Base-by-base conservation (phyloP, 1,139 yeast genomes). In the Yamadazyma songkhlaensis region DNA sequence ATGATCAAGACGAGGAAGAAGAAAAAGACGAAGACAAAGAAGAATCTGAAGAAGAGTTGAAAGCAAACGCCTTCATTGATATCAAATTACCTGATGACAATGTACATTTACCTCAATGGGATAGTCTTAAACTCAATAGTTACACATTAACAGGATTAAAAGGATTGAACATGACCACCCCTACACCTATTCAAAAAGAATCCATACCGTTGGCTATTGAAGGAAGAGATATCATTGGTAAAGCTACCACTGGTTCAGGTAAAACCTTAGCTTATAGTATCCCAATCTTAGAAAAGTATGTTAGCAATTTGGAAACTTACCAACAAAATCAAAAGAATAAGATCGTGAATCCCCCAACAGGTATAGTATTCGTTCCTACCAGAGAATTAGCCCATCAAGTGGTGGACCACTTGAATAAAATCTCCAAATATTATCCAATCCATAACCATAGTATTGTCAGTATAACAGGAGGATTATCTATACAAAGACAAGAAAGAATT, bases 231-330 rank as follows among this genome's bases (percentile, higher is more conserved):
- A 77, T 92, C 8, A 79, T 94, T 47, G 99, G 98, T 40, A 94
- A 92, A 54, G 98, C 98, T 9, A 84, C 95, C 7, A 94, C 99
- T 1, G 99, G 99, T 57, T 88, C 96, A 0, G 99, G 99, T 71
- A 92, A 92, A 56, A 92, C 98, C 0, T 68, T 90, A 40, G 98
- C 98, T 0, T 92, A 88, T 57, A 97, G 97, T 35, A 77, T 92
- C 20, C 97, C 98, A n/a, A 83, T 94, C 21, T 60, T 92, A 41
- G 96, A 94, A 54, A 75, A 74, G 38, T 68, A 80, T 36, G 53
- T 79, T 11, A 38, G 55, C 6, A 58, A 64, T 17, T 41, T 60
- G 25, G 47, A 49, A 7, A 37, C 41, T 13, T 51, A 53, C 25
- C 52, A 56, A 32, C 51, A 51, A 3, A 60, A 62, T 35, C 48